These are phyloP conservation scores for Daedalea quercina DNA, from an alignment of 768 basidiomycete species.

Conservation along the genomic window DNA sequence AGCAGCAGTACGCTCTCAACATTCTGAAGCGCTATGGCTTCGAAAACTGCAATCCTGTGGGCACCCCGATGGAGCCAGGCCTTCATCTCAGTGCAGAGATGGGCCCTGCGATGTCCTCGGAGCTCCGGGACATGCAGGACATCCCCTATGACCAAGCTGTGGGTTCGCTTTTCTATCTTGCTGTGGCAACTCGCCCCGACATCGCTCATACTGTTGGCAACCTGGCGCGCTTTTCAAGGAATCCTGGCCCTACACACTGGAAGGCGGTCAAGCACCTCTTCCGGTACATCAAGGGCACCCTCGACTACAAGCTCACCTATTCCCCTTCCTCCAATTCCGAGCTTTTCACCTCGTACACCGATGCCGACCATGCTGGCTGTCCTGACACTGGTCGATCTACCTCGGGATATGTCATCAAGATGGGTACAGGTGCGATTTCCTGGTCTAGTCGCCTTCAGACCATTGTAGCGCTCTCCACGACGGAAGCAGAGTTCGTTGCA, in stretches of 20 bases:
- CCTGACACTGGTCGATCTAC: conserved; percentile 23
- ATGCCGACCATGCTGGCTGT: conserved; percentile 24
- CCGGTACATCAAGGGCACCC: conserved; percentile 30
- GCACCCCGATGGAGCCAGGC: conserved; percentile 15
- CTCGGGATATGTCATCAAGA: conserved; percentile 29
- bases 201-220: conserved; percentile 22
- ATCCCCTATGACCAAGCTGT: conserved; percentile 15
- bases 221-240: conserved; percentile 20
- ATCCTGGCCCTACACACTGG: conserved; percentile 28
- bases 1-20: conserved; percentile 16
- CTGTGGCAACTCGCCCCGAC: conserved; percentile 27
- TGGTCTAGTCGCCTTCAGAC: conserved; percentile 34
- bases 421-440: conserved; percentile 28
- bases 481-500: conserved; percentile 35
- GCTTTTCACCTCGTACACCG: conserved; percentile 17
- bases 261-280: conserved; percentile 29
- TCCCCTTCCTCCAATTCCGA: not conserved
- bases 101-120: not conserved
- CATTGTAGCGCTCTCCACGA: conserved; percentile 32
- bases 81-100: conserved; percentile 5
- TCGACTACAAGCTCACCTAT: conserved; percentile 18
- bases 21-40: conserved; percentile 19
- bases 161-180: conserved; percentile 23
- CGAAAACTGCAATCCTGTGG: conserved; percentile 13
- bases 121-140: conserved; percentile 3